These are phyloP conservation scores for Pestalotiopsis sp. DNA, from an alignment of 2,329 filamentous ascomycete species.

Conservation along the genomic window DNA sequence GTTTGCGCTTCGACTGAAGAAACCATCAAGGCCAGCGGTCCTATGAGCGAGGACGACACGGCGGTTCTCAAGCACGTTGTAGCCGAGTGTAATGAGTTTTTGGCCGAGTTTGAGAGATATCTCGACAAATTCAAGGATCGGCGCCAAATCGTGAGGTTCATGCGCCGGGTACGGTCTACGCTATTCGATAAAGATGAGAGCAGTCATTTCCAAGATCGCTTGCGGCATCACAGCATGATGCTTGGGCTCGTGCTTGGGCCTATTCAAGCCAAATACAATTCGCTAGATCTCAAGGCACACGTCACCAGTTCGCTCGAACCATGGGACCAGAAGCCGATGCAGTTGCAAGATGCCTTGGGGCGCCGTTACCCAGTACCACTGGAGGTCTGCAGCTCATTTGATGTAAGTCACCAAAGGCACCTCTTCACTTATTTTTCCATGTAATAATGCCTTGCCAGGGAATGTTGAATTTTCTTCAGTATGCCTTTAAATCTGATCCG, in stretches of 20 bases:
- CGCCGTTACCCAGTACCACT: neutral
- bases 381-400: neutral
- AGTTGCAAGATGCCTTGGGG: neutral
- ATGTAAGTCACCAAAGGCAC: neutral
- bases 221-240: neutral
- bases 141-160: neutral
- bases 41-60: neutral
- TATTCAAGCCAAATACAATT: neutral
- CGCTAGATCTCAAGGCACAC: neutral
- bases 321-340: neutral
- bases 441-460: neutral
- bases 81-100: neutral
- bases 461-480: neutral
- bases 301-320: neutral
- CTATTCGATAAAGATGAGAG: neutral
- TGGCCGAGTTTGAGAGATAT: neutral
- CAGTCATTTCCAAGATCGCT: neutral
- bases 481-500: neutral
- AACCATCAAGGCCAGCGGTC: neutral
- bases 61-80: neutral
- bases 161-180: neutral
- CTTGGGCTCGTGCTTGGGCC: neutral
- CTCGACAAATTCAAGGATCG: neutral
- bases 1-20: neutral
- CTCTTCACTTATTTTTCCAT: accelerated